Percentiles rank a stretch among this genome's conserved stretches.
These are phyloP conservation scores for Phytophthora meadii DNA, from an alignment of 352 stramenopile genomes.

Conservation along the genomic window DNA sequence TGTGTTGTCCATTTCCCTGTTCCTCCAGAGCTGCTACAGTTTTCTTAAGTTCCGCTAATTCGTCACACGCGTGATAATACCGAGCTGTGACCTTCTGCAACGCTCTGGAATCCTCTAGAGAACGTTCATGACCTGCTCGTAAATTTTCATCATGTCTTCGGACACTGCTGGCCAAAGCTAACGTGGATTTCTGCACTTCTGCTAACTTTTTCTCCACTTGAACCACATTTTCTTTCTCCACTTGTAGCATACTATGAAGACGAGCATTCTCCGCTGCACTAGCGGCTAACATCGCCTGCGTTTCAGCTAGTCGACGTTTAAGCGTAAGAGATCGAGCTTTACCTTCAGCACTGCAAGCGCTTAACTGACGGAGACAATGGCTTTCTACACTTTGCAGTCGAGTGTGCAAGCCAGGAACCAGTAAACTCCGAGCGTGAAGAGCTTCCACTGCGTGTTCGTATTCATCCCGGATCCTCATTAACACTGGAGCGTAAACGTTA, in stretches of 20 bases:
- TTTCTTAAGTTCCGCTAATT: conserved; percentile 76
- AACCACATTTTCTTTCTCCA: conserved; percentile 37
- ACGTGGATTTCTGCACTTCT: conserved; percentile 59
- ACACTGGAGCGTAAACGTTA: conserved; percentile 67
- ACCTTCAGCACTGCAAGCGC: conserved; percentile 47
- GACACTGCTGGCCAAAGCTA: conserved; percentile 68
- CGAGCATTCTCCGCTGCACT: conserved; percentile 56
- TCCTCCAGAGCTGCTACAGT: conserved; percentile 74
- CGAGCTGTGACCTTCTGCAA: conserved; percentile 62
- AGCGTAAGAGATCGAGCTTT: conserved; percentile 45
- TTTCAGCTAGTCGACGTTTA: conserved; percentile 59
- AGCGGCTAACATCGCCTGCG: conserved; percentile 58
- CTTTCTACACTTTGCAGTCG: conserved; percentile 67
- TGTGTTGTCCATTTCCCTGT: conserved; percentile 69
- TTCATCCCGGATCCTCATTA: conserved; percentile 68
- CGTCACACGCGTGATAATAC: conserved; percentile 75
- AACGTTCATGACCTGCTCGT: conserved; percentile 63
- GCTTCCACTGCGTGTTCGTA: conserved; percentile 56
- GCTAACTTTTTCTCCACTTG: conserved; percentile 40
- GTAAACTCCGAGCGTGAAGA: conserved; percentile 44
- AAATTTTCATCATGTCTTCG: conserved; percentile 79
- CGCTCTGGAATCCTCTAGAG: conserved; percentile 54
- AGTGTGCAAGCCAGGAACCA: conserved; percentile 57
- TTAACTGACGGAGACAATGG: conserved; percentile 68
- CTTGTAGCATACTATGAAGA: conserved; percentile 33